Conservation (phyloP, 1,284 basidiomycete species). For the Puccinia novopanici region DNA sequence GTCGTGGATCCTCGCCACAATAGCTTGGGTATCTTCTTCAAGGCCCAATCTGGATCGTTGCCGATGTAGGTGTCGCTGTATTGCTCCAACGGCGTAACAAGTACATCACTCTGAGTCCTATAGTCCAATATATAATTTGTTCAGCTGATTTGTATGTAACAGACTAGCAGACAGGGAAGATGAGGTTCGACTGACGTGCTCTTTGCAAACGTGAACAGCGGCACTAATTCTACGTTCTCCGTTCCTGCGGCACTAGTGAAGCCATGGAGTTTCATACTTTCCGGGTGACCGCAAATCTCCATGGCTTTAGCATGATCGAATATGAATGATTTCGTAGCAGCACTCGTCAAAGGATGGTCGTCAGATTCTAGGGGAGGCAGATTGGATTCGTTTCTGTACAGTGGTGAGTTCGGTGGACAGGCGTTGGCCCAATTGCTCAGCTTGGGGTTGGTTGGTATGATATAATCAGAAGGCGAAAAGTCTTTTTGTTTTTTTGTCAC, state of each 20-base stretch:
- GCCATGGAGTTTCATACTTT: slow-evolving; percentile 57
- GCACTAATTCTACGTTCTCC: slow-evolving; percentile 55
- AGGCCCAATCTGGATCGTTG: slow-evolving; percentile 56
- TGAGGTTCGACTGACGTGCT: slow-evolving; percentile 52
- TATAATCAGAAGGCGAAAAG: slow-evolving; percentile 55
- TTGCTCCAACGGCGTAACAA: slow-evolving; percentile 58
- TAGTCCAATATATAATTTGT: background rate
- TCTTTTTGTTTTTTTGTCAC: slow-evolving; percentile 37
- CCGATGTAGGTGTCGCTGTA: slow-evolving; percentile 58
- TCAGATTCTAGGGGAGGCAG: slow-evolving; percentile 15
- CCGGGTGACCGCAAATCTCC: slow-evolving; percentile 58
- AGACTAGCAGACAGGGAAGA: background rate
- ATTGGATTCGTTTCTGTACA: slow-evolving; percentile 41
- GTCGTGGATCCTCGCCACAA: slow-evolving; percentile 57
- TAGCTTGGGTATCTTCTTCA: slow-evolving; percentile 53
- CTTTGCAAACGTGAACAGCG: slow-evolving; percentile 58
- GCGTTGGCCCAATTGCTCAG: slow-evolving; percentile 56
- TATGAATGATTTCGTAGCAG: slow-evolving; percentile 55
- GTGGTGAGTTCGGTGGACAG: slow-evolving; percentile 54
- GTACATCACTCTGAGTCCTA: slow-evolving; percentile 56
- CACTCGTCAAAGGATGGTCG: slow-evolving; percentile 15
- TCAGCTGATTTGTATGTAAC: too few relatives aligned
- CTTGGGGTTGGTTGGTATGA: slow-evolving; percentile 52
- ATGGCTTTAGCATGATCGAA: slow-evolving; percentile 55
- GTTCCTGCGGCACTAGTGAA: slow-evolving; percentile 55